Evolutionary conservation across 345 rosid genomes (phyloP).

Genomic region (Boechera retrofracta): DNA sequence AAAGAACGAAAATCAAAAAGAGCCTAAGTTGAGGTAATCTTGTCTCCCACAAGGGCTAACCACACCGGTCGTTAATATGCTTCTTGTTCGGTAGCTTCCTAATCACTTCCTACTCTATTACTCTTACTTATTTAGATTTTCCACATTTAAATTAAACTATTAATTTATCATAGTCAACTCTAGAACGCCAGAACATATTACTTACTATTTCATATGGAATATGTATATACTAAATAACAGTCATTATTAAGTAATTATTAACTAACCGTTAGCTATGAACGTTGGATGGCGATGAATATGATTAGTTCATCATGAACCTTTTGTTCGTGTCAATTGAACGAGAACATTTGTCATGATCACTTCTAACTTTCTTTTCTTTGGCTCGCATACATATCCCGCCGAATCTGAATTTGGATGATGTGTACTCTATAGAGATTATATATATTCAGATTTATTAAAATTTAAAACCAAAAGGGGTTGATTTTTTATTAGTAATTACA

Average conservation of each 20-base stretch:
- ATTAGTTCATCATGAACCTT: constrained; percentile 28
- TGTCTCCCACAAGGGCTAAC: constrained; percentile 52
- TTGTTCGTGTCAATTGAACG: constrained; percentile 1
- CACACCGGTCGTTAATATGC: constrained; percentile 23
- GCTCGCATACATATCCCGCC: background rate
- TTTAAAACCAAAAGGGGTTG: background rate
- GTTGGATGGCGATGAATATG: background rate
- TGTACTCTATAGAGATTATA: too few relatives aligned
- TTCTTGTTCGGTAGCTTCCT: constrained; percentile 45
- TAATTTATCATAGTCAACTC: background rate
- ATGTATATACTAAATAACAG: background rate
- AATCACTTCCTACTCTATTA: constrained; percentile 30
- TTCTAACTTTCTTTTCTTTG: background rate
- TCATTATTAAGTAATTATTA: constrained; percentile 13
- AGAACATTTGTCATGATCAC: background rate
- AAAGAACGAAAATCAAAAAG: constrained; percentile 13
- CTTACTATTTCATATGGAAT: background rate
- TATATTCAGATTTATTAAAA: too few relatives aligned
- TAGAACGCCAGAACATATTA: constrained; percentile 12
- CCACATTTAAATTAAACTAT: background rate
- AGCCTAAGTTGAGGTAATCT: constrained; percentile 43
- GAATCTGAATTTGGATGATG: too few relatives aligned
- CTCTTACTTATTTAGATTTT: constrained; percentile 5
- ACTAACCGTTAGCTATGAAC: constrained; percentile 2
- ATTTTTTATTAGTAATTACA: too few relatives aligned